Percentiles rank a stretch among this genome's conserved stretches.
Conservation (phyloP, 352 stramenopile genomes). For the Pythium myriotylum region DNA sequence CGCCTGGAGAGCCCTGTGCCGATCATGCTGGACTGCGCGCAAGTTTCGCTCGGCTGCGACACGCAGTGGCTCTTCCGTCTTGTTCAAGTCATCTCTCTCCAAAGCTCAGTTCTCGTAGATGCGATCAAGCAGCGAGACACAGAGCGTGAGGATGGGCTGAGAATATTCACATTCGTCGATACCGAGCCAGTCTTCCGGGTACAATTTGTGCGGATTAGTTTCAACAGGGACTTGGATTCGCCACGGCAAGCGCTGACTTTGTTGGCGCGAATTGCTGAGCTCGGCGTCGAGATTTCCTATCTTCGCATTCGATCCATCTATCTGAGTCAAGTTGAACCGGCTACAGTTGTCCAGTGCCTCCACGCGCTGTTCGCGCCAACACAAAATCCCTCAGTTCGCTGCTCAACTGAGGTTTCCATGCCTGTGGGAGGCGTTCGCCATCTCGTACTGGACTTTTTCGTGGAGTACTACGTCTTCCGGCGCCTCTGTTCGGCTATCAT, state of each 20-base stretch:
- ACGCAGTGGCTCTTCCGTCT: background rate
- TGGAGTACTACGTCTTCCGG: slow-evolving; percentile 4
- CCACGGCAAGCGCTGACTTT: background rate
- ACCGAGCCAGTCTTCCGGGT: background rate
- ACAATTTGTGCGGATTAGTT: background rate
- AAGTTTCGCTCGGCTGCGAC: background rate
- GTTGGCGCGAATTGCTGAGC: background rate
- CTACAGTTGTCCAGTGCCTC: background rate
- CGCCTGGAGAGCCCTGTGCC: background rate
- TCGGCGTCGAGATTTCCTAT: slow-evolving; percentile 7
- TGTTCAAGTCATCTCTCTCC: background rate
- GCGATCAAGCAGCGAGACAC: background rate
- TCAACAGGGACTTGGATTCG: background rate
- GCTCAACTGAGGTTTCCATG: background rate
- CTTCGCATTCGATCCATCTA: slow-evolving; percentile 1
- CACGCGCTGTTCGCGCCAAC: slow-evolving; percentile 1
- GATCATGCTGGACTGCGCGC: slow-evolving; percentile 1
- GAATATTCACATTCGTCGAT: too few species aligned
- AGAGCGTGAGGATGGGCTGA: background rate
- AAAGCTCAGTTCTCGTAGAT: background rate
- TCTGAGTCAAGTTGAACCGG: background rate
- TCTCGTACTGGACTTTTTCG: background rate
- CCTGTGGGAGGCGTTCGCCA: background rate
- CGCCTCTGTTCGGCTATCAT: background rate
- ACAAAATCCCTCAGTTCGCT: background rate